A percentile compares a stretch with the other conserved stretches of the same genome.
Conservation (phyloP, 441 rosid species). For the Omphalea diandra region DNA sequence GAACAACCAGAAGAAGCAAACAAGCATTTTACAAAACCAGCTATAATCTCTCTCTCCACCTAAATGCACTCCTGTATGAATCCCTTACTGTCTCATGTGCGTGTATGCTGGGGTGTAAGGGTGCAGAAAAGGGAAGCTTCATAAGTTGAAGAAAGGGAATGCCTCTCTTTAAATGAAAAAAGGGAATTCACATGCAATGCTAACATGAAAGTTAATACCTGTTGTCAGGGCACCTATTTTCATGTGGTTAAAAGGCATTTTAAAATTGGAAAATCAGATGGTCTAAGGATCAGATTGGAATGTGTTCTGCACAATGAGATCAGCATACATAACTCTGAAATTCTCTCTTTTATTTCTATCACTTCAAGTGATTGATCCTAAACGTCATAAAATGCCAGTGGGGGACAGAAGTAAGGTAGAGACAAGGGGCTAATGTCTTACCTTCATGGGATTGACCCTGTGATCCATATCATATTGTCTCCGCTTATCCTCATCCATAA, state of each 20-base stretch:
- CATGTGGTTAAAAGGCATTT: background rate
- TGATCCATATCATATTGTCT: constrained; percentile 80
- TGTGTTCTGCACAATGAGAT: background rate
- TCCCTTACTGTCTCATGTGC: background rate
- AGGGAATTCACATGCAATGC: background rate
- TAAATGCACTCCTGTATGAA: background rate
- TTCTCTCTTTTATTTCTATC: background rate
- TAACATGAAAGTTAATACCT: background rate
- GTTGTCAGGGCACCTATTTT: background rate
- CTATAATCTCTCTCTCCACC: background rate
- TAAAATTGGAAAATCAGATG: background rate
- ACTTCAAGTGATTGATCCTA: background rate
- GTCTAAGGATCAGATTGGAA: background rate
- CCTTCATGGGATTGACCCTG: constrained; percentile 93
- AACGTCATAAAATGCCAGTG: background rate
- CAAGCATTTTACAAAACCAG: background rate
- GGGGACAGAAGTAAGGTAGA: background rate
- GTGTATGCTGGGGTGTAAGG: background rate
- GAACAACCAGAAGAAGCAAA: background rate
- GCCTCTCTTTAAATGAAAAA: background rate
- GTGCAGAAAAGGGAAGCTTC: background rate
- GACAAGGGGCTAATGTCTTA: constrained; percentile 16
- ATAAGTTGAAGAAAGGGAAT: background rate
- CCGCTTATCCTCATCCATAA: constrained; percentile 71
- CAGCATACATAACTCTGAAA: no score